A percentile compares a stretch with the other conserved stretches of the same genome.
phyloP scores from a whole-genome alignment of 1,284 basidiomycete species.

The Ganoderma multipileum region DNA sequence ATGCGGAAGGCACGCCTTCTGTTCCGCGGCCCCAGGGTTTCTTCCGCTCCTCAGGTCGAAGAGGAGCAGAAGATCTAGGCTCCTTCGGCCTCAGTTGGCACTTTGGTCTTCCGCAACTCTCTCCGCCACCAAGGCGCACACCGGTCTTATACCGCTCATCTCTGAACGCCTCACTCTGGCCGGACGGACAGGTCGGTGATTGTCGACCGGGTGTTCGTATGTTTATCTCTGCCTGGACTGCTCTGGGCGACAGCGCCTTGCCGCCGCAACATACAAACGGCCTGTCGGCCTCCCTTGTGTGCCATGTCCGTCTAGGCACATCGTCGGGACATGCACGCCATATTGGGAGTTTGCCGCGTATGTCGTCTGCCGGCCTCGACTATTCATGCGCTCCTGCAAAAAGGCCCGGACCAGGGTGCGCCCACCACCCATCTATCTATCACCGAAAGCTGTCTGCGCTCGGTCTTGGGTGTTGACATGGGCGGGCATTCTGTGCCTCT shows the following conservation, averaged over 20 bases:
- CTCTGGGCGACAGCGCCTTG: not conserved
- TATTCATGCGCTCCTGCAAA: not conserved
- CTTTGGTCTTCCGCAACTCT: not conserved
- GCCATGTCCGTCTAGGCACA: not conserved
- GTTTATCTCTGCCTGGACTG: not conserved
- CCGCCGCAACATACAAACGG: constrained; percentile 1
- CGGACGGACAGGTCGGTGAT: constrained; percentile 2
- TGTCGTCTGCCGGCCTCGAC: not conserved
- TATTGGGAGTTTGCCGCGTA: not conserved
- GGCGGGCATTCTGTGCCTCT: not conserved
- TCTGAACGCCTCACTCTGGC: not conserved
- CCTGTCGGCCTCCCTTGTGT: not conserved
- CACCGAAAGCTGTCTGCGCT: constrained; percentile 1
- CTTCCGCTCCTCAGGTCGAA: not conserved
- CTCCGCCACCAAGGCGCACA: not conserved
- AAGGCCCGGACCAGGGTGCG: not conserved
- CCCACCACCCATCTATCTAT: not conserved
- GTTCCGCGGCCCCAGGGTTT: not conserved
- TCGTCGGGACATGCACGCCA: not conserved
- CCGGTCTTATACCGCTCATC: not conserved
- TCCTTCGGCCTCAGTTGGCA: not conserved
- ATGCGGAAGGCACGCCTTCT: constrained; percentile 13
- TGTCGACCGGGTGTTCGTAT: not conserved
- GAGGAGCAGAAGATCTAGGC: not conserved
- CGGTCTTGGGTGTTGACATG: not conserved